These are phyloP conservation scores for Vitis riparia DNA, from an alignment of 164 flowering plant genomes.

Conservation along the genomic window DNA sequence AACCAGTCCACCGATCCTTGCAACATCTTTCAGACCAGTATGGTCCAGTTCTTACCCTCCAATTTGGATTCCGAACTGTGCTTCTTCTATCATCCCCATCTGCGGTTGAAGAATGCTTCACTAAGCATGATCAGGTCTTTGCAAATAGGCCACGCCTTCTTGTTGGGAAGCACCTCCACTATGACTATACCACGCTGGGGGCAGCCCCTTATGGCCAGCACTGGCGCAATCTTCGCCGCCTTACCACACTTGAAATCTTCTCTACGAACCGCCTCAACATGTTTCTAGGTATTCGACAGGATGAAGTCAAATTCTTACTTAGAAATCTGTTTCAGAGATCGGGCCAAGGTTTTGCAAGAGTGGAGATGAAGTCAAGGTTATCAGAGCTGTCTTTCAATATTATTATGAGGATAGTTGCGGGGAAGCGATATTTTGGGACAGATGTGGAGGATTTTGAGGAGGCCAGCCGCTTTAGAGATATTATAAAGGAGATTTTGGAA, in stretches of 20 bases:
- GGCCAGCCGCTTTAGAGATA: conserved; percentile 15
- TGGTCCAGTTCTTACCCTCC: conserved; percentile 17
- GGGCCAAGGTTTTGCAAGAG: not conserved
- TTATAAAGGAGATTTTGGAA: conserved; percentile 16
- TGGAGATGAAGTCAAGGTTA: conserved; percentile 18
- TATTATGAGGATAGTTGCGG: conserved; percentile 31
- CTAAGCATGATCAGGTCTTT: conserved; percentile 15
- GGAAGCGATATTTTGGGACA: conserved; percentile 23
- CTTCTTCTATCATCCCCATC: conserved; percentile 23
- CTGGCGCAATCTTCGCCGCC: conserved; percentile 42
- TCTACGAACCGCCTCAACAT: conserved; percentile 25
- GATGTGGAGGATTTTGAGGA: conserved; percentile 17
- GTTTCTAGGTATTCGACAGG: conserved; percentile 19
- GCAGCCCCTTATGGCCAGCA: conserved; percentile 19
- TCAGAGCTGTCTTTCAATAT: conserved; percentile 23
- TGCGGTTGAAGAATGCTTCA: conserved; percentile 33
- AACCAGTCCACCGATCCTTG: conserved; percentile 22
- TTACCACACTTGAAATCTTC: conserved; percentile 24
- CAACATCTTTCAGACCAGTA: conserved; percentile 10
- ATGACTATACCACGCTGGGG: no score
- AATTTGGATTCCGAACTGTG: conserved; percentile 9
- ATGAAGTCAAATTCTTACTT: conserved; percentile 24
- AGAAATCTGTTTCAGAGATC: conserved; percentile 3
- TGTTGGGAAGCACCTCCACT: not conserved
- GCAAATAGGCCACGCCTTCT: conserved; percentile 22